phyloP scores from a whole-genome alignment of 306 rosid species.

The Cucumis sativus region Cucumber_9930_V3 NC_026660.2:19287001-19287500 shows the following conservation, averaged over 20 bases:
- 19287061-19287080: conserved; percentile 37
- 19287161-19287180: neutral
- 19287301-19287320: neutral
- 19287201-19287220: neutral
- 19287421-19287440: neutral
- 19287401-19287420: neutral
- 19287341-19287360: neutral
- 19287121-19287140: neutral
- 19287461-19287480: neutral
- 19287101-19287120: conserved; percentile 30
- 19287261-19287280: neutral
- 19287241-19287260: neutral
- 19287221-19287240: neutral
- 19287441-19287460: neutral
- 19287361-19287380: neutral
- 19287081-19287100: conserved; percentile 45
- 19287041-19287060: conserved; percentile 64
- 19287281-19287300: neutral
- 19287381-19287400: neutral
- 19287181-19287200: neutral
- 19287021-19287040: conserved; percentile 66
- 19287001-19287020: conserved; percentile 62
- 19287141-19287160: neutral
- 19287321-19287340: neutral
- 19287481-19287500: neutral